phyloP scores from a whole-genome alignment of 805 yeast species.

The Komagataella mondaviorum region DNA sequence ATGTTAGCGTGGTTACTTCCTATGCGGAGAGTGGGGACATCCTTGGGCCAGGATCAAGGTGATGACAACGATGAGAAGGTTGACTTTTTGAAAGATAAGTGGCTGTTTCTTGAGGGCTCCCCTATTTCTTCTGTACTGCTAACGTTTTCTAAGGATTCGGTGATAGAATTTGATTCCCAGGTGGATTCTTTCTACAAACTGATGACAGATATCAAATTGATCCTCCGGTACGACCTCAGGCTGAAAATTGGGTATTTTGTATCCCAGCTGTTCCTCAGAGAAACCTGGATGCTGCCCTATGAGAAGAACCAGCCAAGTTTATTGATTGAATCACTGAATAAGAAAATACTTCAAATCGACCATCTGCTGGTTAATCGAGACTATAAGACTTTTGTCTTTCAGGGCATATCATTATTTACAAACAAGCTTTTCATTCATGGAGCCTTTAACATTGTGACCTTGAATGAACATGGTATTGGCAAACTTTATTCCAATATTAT shows the following conservation, averaged over 20 bases:
- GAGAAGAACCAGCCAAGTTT: constrained; percentile 16
- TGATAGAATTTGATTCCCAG: neutral
- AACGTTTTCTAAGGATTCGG: neutral
- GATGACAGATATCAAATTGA: constrained; percentile 19
- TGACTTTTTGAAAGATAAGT: neutral
- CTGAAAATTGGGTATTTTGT: constrained; percentile 38
- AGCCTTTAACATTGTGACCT: constrained; percentile 30
- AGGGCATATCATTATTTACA: constrained; percentile 38
- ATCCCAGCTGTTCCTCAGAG: constrained; percentile 30
- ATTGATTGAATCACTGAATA: neutral
- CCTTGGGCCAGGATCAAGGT: neutral
- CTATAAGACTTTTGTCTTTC: constrained; percentile 12
- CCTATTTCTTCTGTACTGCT: neutral
- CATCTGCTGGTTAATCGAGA: neutral
- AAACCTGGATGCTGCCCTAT: constrained; percentile 42
- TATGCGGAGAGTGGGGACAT: neutral
- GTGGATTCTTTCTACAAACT: neutral
- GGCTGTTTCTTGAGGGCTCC: neutral
- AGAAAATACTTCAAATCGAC: neutral
- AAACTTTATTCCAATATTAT: constrained; percentile 46
- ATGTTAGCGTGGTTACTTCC: neutral
- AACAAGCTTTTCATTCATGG: constrained; percentile 39
- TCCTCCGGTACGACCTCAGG: constrained; percentile 45
- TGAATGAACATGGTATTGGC: constrained; percentile 47
- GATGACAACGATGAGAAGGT: neutral